Evolutionary conservation across 768 basidiomycete species (phyloP).

Genomic region (Neoboletus brunneissimus): DNA sequence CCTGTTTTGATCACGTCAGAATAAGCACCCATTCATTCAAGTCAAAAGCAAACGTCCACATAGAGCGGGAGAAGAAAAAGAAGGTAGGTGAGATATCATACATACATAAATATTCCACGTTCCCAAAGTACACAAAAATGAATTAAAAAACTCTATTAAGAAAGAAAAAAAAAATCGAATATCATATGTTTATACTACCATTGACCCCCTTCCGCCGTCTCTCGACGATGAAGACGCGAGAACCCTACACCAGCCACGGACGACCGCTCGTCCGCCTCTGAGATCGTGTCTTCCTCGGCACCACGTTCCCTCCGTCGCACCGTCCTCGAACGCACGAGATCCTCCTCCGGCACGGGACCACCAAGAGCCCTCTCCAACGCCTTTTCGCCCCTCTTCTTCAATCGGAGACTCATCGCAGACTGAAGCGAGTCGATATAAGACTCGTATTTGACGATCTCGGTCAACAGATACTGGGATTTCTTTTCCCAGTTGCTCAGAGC

Average conservation of each 20-base stretch:
- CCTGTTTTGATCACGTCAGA: not conserved
- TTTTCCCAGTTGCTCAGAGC: constrained; percentile 90
- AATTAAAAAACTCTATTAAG: constrained; percentile 15
- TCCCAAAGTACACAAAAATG: not conserved
- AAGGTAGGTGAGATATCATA: constrained; percentile 27
- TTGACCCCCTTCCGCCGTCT: constrained; percentile 39
- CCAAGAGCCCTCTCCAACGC: constrained; percentile 60
- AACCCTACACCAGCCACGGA: constrained; percentile 23
- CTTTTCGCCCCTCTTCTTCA: constrained; percentile 91
- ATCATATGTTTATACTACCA: constrained; percentile 20
- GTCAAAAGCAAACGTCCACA: constrained; percentile 4
- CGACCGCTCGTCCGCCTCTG: constrained; percentile 44
- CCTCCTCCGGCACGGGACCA: constrained; percentile 31
- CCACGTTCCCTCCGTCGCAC: constrained; percentile 40
- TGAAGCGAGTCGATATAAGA: constrained; percentile 91
- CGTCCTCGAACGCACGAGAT: constrained; percentile 27
- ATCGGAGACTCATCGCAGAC: constrained; percentile 74
- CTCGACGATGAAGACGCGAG: constrained; percentile 40
- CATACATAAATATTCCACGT: constrained; percentile 33
- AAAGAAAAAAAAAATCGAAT: constrained; percentile 2
- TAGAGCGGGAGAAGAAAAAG: not conserved
- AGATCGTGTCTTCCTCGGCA: constrained; percentile 45
- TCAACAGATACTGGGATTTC: constrained; percentile 83
- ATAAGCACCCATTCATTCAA: constrained; percentile 12
- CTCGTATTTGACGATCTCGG: constrained; percentile 94